Evolutionary conservation across 352 stramenopile species (phyloP).

Genomic region (Phytopythium cucurbitacearum): DNA sequence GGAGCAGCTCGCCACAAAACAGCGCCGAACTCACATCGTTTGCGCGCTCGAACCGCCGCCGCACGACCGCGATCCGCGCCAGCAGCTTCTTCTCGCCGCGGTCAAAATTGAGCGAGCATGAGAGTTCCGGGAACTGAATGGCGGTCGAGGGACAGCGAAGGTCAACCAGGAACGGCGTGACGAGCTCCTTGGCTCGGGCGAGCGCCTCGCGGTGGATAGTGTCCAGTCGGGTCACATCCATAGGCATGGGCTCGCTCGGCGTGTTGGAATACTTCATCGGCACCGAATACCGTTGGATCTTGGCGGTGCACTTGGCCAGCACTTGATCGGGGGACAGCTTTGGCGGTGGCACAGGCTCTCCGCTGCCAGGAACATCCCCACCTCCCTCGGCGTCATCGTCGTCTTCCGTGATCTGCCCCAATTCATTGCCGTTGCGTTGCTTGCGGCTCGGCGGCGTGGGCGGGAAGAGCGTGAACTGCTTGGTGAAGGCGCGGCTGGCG

Average conservation of each 20-base stretch:
- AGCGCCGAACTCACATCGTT: conserved; percentile 61
- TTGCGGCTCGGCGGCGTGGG: conserved; percentile 18
- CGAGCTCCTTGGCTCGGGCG: conserved; percentile 36
- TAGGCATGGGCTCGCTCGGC: conserved; percentile 50
- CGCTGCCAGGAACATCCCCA: neutral
- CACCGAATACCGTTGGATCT: conserved; percentile 50
- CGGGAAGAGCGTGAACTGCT: conserved; percentile 53
- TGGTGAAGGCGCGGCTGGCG: conserved; percentile 57
- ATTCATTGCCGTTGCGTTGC: conserved; percentile 9
- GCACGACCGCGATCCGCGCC: conserved; percentile 33
- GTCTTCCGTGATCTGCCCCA: conserved; percentile 47
- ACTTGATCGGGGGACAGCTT: conserved; percentile 31
- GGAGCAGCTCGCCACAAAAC: conserved; percentile 62
- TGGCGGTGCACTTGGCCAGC: conserved; percentile 37
- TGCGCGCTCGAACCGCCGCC: conserved; percentile 46
- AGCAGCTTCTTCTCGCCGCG: conserved; percentile 64
- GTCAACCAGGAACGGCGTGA: conserved; percentile 54
- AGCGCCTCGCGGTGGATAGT: conserved; percentile 43
- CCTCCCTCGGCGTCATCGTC: conserved; percentile 31
- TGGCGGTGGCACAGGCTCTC: too few relatives aligned
- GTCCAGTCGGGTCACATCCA: conserved; percentile 37
- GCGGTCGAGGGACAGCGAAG: conserved; percentile 26
- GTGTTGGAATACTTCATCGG: conserved; percentile 50
- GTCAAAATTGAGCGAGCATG: conserved; percentile 39
- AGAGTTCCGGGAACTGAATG: conserved; percentile 32